Evolutionary conservation across 2,329 filamentous ascomycete genomes (phyloP).

Genomic region (Ascochyta fabae): DNA sequence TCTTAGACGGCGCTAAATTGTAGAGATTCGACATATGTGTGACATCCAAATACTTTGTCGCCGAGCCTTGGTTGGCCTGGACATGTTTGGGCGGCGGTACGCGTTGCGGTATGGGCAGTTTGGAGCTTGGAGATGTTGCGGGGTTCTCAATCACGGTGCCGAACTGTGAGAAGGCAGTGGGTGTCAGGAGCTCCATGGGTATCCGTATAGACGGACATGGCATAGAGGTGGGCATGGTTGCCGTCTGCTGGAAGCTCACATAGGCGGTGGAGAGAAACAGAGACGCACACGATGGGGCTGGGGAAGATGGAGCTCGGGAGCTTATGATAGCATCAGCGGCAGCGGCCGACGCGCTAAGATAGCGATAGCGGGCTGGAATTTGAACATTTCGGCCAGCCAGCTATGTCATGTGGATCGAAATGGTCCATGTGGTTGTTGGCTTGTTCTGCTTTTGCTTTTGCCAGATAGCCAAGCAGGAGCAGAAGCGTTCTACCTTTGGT

Average conservation of each 20-base stretch:
- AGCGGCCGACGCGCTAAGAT: conserved; percentile 26
- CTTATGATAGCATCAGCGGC: conserved; percentile 14
- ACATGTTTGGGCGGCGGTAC: conserved; percentile 55
- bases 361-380: conserved; percentile 19
- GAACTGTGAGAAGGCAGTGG: conserved; percentile 74
- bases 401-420: neutral
- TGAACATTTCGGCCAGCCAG: neutral
- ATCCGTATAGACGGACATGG: conserved; percentile 55
- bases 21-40: conserved; percentile 78
- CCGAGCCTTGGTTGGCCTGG: conserved; percentile 83
- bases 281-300: conserved; percentile 15
- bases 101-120: conserved; percentile 57
- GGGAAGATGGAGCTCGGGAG: conserved; percentile 12
- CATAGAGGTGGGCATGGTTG: conserved; percentile 49
- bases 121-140: conserved; percentile 53
- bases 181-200: conserved; percentile 70
- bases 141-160: conserved; percentile 84
- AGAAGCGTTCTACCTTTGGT: neutral
- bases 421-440: neutral
- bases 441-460: neutral
- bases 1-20: conserved; percentile 65
- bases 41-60: conserved; percentile 84
- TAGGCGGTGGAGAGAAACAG: neutral
- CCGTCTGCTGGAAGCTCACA: neutral
- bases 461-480: neutral